phyloP scores from a whole-genome alignment of 305 asterid genomes.

The Solanum hybrid region DNA sequence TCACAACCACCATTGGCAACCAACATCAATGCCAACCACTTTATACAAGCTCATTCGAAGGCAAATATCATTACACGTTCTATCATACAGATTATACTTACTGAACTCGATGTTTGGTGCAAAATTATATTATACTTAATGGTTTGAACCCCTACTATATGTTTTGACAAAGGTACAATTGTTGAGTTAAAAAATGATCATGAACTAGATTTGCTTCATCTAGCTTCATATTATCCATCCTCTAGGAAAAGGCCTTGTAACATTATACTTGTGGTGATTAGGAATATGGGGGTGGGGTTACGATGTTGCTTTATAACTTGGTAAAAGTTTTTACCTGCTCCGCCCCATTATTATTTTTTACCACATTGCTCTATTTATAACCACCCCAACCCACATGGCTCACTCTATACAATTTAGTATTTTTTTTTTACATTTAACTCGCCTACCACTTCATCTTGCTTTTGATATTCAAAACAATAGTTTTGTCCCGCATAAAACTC shows the following conservation, averaged over 20 bases:
- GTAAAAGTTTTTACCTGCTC: background rate
- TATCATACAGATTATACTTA: background rate
- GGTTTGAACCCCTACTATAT: background rate
- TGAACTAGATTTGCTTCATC: background rate
- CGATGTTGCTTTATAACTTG: background rate
- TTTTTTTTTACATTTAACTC: background rate
- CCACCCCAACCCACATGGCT: background rate
- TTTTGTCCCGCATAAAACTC: background rate
- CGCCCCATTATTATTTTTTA: background rate
- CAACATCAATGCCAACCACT: background rate
- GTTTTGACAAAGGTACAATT: background rate
- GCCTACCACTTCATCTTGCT: background rate
- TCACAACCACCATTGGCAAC: background rate
- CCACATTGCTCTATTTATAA: background rate
- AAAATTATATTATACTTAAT: background rate
- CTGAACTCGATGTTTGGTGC: background rate
- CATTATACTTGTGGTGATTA: background rate
- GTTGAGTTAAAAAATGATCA: background rate
- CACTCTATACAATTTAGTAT: background rate
- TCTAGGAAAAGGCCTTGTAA: background rate
- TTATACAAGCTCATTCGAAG: background rate
- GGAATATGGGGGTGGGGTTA: background rate
- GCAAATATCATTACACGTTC: background rate
- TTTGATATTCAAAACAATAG: background rate
- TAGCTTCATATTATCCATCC: background rate